Evolutionary conservation across 257 asterid genomes (phyloP).

Genomic region (Gentiana dahurica): DNA sequence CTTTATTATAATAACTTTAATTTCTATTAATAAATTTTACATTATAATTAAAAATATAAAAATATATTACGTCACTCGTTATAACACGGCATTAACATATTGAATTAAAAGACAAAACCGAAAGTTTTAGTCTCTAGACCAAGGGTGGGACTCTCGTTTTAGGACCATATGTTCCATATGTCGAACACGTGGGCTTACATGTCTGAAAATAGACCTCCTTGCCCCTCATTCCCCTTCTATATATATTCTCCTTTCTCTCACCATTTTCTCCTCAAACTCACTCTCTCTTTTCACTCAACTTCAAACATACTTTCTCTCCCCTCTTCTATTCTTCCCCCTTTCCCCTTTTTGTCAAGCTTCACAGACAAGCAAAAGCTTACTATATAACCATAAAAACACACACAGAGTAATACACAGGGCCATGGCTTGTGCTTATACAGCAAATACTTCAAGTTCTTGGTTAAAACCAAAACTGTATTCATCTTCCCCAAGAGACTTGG

Average conservation of each 20-base stretch:
- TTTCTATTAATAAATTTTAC: no score
- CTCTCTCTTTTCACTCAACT: constrained; percentile 8
- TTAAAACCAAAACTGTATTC: constrained; percentile 9
- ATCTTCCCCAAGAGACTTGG: constrained; percentile 10
- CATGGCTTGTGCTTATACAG: constrained; percentile 41
- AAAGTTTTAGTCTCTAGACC: no score
- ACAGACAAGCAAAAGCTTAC: neutral
- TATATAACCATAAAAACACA: neutral
- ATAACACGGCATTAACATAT: no score
- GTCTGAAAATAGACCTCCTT: constrained; percentile 36
- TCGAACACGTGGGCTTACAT: constrained; percentile 69
- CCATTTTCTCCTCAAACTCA: constrained; percentile 15
- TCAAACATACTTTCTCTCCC: constrained; percentile 4
- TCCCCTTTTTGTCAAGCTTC: neutral
- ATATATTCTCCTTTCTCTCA: constrained; percentile 21
- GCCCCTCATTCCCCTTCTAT: constrained; percentile 31
- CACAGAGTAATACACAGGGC: constrained; percentile 12
- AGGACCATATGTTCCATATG: constrained; percentile 12
- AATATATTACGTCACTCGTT: no score
- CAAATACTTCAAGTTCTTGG: constrained; percentile 28
- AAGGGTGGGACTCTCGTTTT: no score
- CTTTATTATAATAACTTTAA: no score
- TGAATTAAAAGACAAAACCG: no score
- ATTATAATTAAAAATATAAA: no score
- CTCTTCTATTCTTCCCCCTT: constrained; percentile 6